phyloP scores from a whole-genome alignment of 2,329 filamentous ascomycete species.

The Microsporum ferrugineum region DNA sequence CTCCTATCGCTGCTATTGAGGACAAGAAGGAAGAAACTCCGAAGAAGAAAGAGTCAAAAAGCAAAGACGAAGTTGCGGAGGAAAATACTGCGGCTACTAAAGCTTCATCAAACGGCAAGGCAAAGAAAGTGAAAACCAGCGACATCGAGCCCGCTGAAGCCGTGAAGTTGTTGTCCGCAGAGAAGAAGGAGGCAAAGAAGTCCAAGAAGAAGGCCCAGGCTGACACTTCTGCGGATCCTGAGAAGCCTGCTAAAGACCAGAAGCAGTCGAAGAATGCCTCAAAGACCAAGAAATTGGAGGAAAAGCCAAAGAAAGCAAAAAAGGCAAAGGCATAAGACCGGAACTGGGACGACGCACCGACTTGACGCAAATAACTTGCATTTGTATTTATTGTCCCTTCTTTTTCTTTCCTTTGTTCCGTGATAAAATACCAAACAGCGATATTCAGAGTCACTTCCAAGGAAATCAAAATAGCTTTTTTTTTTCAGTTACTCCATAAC shows the following conservation, averaged over 20 bases:
- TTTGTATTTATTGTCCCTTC: background rate
- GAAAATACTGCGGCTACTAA: conserved; percentile 1
- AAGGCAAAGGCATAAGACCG: background rate
- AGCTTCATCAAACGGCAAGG: background rate
- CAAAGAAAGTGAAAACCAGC: conserved; percentile 6
- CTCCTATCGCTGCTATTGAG: conserved; percentile 17
- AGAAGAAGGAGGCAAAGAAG: conserved; percentile 15
- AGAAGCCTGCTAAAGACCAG: background rate
- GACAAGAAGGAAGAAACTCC: conserved; percentile 10
- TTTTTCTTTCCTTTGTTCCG: background rate
- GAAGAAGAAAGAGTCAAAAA: conserved; percentile 20
- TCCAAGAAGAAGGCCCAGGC: conserved; percentile 11
- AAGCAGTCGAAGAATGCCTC: background rate
- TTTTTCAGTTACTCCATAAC: background rate
- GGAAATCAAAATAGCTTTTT: background rate
- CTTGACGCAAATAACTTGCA: background rate
- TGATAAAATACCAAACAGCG: background rate
- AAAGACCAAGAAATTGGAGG: conserved; percentile 7
- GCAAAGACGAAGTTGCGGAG: conserved; percentile 12
- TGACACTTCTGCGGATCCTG: background rate
- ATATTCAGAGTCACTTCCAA: background rate
- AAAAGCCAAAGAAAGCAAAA: conserved; percentile 1
- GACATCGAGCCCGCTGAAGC: background rate
- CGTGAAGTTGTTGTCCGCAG: background rate
- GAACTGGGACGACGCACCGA: background rate